Conservation (phyloP, 352 stramenopile species). For the Globisporangium barbulae region DNA sequence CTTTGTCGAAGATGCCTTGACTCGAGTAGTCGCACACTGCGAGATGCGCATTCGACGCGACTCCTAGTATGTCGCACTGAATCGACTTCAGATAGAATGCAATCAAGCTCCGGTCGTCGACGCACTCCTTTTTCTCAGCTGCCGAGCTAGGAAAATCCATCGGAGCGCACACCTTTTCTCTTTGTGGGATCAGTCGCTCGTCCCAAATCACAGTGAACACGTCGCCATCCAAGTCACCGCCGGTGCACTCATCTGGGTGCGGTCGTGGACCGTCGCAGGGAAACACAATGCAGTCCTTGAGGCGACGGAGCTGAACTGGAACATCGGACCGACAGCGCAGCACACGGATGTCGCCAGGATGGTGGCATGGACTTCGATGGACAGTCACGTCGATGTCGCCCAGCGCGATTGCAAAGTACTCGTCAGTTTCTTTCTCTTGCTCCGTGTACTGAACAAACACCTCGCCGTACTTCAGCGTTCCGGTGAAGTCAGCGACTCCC, state of each 20-base stretch:
- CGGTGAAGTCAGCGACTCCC: constrained; percentile 80
- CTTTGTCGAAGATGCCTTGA: constrained; percentile 43
- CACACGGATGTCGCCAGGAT: constrained; percentile 72
- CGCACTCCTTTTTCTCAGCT: constrained; percentile 27
- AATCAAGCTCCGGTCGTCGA: constrained; percentile 46
- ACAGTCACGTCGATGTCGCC: constrained; percentile 52
- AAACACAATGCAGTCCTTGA: constrained; percentile 79
- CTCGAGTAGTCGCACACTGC: constrained; percentile 50
- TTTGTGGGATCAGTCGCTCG: constrained; percentile 51
- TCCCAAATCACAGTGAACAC: constrained; percentile 86
- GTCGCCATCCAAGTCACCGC: constrained; percentile 79
- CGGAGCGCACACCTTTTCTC: constrained; percentile 34
- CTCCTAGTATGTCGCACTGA: constrained; percentile 64
- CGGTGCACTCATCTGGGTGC: constrained; percentile 77
- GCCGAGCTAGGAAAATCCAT: constrained; percentile 36
- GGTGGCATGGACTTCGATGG: constrained; percentile 75
- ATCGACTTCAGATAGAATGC: constrained; percentile 77
- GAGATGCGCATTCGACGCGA: constrained; percentile 77
- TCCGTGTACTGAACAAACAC: constrained; percentile 80
- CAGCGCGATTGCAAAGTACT: constrained; percentile 22
- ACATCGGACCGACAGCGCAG: constrained; percentile 52
- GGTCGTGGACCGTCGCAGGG: constrained; percentile 59
- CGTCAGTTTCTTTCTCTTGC: constrained; percentile 25
- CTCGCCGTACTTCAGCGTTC: constrained; percentile 58
- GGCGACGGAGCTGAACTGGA: constrained; percentile 32